These are phyloP conservation scores for Cryptosporidium sp. DNA, from an alignment of 169 alveolate species.

Conservation along the genomic window DNA sequence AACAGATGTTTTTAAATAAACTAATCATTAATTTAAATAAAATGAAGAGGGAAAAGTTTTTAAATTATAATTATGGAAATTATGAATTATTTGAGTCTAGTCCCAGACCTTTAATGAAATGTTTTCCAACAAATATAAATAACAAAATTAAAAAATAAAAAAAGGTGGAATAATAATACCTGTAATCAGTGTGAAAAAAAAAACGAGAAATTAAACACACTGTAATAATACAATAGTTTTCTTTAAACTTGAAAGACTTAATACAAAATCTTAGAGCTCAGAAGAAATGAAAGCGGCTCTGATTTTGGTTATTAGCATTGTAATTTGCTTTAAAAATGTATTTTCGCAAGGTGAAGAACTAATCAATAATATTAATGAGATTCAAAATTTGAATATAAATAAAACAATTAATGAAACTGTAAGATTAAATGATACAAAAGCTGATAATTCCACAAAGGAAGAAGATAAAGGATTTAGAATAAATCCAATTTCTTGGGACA, in stretches of 20 bases:
- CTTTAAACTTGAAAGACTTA: neutral
- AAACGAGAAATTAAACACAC: neutral
- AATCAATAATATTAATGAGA: neutral
- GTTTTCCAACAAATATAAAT: neutral
- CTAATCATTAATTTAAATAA: neutral
- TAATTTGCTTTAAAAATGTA: neutral
- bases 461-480: constrained; percentile 7
- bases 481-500: constrained; percentile 39
- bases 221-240: neutral
- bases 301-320: neutral
- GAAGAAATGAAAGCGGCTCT: neutral
- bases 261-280: neutral
- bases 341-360: constrained; percentile 17
- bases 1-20: neutral
- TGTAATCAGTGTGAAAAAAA: neutral
- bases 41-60: neutral
- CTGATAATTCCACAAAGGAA: neutral
- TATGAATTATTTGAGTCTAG: neutral
- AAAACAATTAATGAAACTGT: neutral
- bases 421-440: neutral
- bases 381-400: neutral
- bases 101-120: constrained; percentile 26
- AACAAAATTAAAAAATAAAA: neutral
- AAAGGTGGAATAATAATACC: neutral
- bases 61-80: neutral